These are phyloP conservation scores for Patellaria atrata DNA, from an alignment of 495 filamentous ascomycete genomes.

Conservation along the genomic window DNA sequence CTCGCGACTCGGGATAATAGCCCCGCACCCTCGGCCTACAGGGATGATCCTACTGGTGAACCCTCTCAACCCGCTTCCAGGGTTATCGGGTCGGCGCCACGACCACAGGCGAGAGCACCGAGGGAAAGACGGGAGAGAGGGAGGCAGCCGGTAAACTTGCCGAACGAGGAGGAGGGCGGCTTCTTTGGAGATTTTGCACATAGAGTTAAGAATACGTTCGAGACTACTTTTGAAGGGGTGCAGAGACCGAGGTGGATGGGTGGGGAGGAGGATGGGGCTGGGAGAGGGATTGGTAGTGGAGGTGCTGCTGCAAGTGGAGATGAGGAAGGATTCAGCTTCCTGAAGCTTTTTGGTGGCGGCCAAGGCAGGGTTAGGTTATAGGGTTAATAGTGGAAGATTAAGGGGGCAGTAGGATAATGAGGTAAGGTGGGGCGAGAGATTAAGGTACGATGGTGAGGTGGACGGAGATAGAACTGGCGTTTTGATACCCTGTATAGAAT, in stretches of 20 bases:
- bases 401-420: too few species aligned
- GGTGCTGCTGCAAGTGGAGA: constrained; percentile 27
- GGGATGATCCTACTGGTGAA: constrained; percentile 4
- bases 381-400: too few species aligned
- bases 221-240: constrained; percentile 63
- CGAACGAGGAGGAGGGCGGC: constrained; percentile 52
- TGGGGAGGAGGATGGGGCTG: constrained; percentile 30
- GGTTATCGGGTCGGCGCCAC: too few species aligned
- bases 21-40: constrained; percentile 10
- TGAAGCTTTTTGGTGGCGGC: too few species aligned
- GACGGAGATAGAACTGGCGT: too few species aligned
- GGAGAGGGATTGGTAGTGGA: constrained; percentile 21
- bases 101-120: too few species aligned
- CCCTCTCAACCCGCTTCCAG: not conserved
- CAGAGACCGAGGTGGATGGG: constrained; percentile 88
- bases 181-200: constrained; percentile 75
- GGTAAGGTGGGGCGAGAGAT: too few species aligned
- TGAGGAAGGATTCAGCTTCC: too few species aligned
- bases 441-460: too few species aligned
- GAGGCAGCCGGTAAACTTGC: constrained; percentile 20
- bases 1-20: constrained; percentile 19
- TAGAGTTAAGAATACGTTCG: constrained; percentile 79
- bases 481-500: too few species aligned
- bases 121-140: constrained; percentile 6
- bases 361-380: too few species aligned